phyloP scores from a whole-genome alignment of 2,329 filamentous ascomycete genomes.

The Chrysoporthe cubensis region DNA sequence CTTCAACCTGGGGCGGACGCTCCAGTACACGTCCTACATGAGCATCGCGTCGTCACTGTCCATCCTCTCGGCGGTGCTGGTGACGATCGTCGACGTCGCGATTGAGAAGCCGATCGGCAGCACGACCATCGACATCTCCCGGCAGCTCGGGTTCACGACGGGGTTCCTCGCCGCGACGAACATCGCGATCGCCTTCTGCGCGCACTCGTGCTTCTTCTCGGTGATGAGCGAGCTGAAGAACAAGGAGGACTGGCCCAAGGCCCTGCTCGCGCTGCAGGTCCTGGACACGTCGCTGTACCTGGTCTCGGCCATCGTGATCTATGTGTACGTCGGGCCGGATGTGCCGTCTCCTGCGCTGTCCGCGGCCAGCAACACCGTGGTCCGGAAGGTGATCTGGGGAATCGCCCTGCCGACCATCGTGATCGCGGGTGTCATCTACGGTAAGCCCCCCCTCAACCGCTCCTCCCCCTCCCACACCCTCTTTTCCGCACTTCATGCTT shows the following conservation, averaged over 20 bases:
- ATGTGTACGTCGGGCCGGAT: constrained; percentile 64
- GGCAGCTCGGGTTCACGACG: constrained; percentile 50
- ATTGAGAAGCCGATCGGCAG: constrained; percentile 45
- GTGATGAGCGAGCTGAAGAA: constrained; percentile 68
- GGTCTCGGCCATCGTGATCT: constrained; percentile 67
- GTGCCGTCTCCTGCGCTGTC: constrained; percentile 70
- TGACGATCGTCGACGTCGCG: constrained; percentile 67
- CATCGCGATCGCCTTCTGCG: constrained; percentile 69
- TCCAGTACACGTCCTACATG: constrained; percentile 65
- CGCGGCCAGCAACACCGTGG: constrained; percentile 53
- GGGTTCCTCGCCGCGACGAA: constrained; percentile 64
- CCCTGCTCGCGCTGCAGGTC: constrained; percentile 55
- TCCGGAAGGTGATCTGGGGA: constrained; percentile 69
- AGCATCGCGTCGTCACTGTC: constrained; percentile 61
- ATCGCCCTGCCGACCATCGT: constrained; percentile 72
- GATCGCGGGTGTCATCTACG: constrained; percentile 71
- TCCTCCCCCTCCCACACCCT: not conserved
- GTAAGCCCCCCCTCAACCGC: not conserved
- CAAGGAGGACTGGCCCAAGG: constrained; percentile 49
- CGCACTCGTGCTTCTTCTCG: constrained; percentile 70
- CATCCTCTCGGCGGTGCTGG: constrained; percentile 63
- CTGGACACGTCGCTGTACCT: constrained; percentile 66
- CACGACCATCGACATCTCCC: constrained; percentile 39
- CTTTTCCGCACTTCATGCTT: not conserved
- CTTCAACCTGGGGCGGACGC: constrained; percentile 63